Base-by-base conservation (phyloP, 2,329 filamentous ascomycete genomes). In the Exophiala sp. region DNA sequence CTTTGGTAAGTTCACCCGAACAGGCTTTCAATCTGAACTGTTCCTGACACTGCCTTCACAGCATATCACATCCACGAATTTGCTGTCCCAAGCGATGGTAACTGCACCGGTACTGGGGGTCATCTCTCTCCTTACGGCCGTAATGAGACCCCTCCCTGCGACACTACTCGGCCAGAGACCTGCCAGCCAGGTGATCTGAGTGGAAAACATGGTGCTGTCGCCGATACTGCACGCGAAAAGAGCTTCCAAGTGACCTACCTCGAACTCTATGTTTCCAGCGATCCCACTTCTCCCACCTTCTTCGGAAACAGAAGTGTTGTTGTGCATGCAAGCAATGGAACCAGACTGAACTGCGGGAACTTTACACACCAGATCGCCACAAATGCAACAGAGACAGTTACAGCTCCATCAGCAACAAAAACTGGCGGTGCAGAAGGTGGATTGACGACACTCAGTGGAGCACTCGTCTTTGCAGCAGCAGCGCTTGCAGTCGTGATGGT, bases 181-280 rank as follows among this genome's bases (percentile, higher is more conserved):
- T 94, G 88, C 74, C 83, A 92, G 71, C 82, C 88, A 9, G 88
- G 89, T 60, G 88, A 92, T 68, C 75, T 91, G 52, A 81, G 82
- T 63, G 88, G 88, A 66, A 92, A 92, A 74, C 75, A 86, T 64
- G 87, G 87, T 58, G 76, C 77, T 56, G 79, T 88, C 64, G 68
- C 70, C 24, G 76, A 78, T 58, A 84, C 78, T 65, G 65, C 42
- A 5, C 52, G 55, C 35, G 55, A 58, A 32, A 47, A 63, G n/a
- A 54, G 29, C 34, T 75, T 69, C 61, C 62, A 62, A 14, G 58
- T 58, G 36, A 57, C 59, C 42, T 77, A 80, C 59, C 62, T 68
- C 36, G 80, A 83, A 58, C 64, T 68, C 35, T 84, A 76, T 68
- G 57, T 78, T 35, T 75, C 79, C 29, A 76, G 75, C 41, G 62